These are phyloP conservation scores for Marasmius sp. DNA, from an alignment of 1,284 basidiomycete genomes.

Conservation along the genomic window DNA sequence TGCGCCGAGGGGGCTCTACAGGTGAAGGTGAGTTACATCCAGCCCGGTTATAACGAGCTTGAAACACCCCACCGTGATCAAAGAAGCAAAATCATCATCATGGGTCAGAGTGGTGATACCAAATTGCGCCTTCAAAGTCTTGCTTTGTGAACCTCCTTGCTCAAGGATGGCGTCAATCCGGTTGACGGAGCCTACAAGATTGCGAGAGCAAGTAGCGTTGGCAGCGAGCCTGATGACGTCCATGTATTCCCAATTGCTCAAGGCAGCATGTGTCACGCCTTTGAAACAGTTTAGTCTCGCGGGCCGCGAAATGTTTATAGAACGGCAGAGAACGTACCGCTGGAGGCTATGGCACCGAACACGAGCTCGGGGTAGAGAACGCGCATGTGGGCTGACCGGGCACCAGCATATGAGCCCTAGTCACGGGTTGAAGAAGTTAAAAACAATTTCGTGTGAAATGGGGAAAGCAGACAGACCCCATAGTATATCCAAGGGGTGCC, in stretches of 20 bases:
- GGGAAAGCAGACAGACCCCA: constrained; percentile 51
- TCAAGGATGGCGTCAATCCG: constrained; percentile 65
- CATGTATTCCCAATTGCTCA: constrained; percentile 84
- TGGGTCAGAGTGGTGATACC: constrained; percentile 67
- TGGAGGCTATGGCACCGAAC: constrained; percentile 90
- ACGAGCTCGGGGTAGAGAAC: constrained; percentile 86
- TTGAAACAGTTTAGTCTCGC: background rate
- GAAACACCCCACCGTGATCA: constrained; percentile 50
- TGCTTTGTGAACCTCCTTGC: constrained; percentile 25
- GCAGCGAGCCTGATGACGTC: constrained; percentile 82
- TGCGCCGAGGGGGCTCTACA: constrained; percentile 38
- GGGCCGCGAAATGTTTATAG: background rate
- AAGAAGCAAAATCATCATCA: constrained; percentile 78
- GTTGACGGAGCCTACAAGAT: constrained; percentile 65
- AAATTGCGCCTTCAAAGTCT: constrained; percentile 68
- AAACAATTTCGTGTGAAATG: background rate
- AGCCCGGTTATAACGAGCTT: background rate
- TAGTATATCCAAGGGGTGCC: constrained; percentile 92
- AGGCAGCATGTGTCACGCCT: constrained; percentile 74
- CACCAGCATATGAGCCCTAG: constrained; percentile 89
- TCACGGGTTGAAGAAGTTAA: background rate
- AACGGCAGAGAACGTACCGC: constrained; percentile 49
- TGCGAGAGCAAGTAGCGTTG: constrained; percentile 67
- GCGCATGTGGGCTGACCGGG: constrained; percentile 91
- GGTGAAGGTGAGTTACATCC: background rate